phyloP scores from a whole-genome alignment of 129 eudicot species.

The Saposhnikovia divaricata region DNA sequence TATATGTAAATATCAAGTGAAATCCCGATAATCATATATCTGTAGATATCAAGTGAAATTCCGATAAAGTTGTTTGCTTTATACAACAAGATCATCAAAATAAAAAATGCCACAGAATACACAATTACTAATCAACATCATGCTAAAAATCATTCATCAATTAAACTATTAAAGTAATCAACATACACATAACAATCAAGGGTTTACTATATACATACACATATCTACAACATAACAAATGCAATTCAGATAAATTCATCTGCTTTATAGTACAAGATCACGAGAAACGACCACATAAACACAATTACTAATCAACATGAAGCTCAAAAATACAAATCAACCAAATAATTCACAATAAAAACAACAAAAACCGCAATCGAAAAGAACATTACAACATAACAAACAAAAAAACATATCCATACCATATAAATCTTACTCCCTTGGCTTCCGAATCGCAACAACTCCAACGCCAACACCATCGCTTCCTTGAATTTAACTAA shows the following conservation, averaged over 20 bases:
- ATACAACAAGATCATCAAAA: neutral
- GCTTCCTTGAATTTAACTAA: slow-evolving; percentile 32
- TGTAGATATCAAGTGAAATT: neutral
- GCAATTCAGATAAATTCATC: neutral
- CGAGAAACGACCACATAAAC: no score
- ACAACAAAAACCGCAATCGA: neutral
- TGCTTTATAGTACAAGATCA: neutral
- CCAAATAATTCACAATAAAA: neutral
- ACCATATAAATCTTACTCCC: slow-evolving; percentile 87
- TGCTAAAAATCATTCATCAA: no score
- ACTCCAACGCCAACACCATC: slow-evolving; percentile 45
- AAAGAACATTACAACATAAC: no score
- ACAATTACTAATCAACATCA: no score
- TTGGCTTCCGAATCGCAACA: slow-evolving; percentile 64
- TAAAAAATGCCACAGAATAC: neutral
- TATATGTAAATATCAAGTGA: neutral
- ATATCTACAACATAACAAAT: no score
- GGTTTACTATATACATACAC: no score
- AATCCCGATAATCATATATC: no score
- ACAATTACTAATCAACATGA: no score
- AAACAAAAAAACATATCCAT: neutral
- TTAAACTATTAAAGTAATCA: no score
- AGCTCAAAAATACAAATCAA: no score
- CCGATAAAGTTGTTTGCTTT: neutral
- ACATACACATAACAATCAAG: no score